Conservation (phyloP, 208 protist genomes). For the Acanthamoeba culbertsoni region DNA sequence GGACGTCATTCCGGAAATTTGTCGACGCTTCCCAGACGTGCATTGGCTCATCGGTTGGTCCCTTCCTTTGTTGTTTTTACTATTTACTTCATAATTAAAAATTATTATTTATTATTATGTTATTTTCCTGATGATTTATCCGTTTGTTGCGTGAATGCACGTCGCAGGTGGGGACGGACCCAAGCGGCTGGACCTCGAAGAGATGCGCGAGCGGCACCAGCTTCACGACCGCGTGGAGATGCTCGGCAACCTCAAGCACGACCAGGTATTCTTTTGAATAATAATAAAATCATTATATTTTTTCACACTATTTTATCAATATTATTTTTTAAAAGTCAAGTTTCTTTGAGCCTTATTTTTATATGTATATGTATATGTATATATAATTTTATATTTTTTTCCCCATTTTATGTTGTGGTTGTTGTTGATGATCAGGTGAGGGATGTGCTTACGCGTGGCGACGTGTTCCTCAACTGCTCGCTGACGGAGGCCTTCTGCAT, state of each 20-base stretch:
- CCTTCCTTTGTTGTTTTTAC: not conserved
- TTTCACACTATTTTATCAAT: no score
- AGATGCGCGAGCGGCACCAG: slow-evolving; percentile 96
- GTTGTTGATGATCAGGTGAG: slow-evolving; percentile 85
- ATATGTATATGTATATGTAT: no score
- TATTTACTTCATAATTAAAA: not conserved
- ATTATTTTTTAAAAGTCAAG: no score
- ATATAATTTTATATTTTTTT: no score
- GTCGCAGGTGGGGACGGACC: slow-evolving; percentile 92
- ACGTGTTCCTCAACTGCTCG: slow-evolving; percentile 98
- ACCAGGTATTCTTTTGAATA: slow-evolving; percentile 57
- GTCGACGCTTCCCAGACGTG: slow-evolving; percentile 90
- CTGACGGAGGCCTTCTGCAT: slow-evolving; percentile 99
- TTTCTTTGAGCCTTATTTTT: no score
- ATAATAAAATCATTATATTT: not conserved
- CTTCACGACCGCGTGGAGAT: slow-evolving; percentile 95
- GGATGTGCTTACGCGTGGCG: slow-evolving; percentile 91
- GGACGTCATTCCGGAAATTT: slow-evolving; percentile 94
- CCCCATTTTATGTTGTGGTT: no score
- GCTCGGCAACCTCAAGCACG: slow-evolving; percentile 93
- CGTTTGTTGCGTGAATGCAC: no score
- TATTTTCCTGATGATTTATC: not conserved
- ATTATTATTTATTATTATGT: not conserved
- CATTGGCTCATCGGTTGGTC: slow-evolving; percentile 92
- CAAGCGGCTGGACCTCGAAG: slow-evolving; percentile 93